phyloP scores from a whole-genome alignment of 805 yeast genomes.

The Kuraishia capsulata region DNA sequence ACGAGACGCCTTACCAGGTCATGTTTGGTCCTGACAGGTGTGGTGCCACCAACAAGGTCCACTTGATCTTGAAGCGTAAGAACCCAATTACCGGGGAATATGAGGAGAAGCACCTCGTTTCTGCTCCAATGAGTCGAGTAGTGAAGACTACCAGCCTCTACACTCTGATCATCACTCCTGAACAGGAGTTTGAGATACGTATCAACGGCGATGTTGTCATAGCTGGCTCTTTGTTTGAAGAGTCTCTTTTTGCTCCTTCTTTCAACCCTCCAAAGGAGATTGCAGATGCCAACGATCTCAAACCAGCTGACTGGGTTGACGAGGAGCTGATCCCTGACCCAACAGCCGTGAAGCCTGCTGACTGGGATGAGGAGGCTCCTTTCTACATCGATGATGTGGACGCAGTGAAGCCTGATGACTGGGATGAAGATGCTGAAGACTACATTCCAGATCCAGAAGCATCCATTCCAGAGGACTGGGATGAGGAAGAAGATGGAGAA shows the following conservation, averaged over 20 bases:
- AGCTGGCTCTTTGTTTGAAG: slow-evolving; percentile 59
- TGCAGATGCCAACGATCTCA: slow-evolving; percentile 43
- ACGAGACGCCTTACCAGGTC: slow-evolving; percentile 67
- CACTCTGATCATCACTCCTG: slow-evolving; percentile 62
- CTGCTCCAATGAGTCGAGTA: slow-evolving; percentile 59
- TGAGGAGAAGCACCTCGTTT: slow-evolving; percentile 60
- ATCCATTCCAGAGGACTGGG: slow-evolving; percentile 70
- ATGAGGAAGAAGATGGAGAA: slow-evolving; percentile 82
- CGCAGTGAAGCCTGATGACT: slow-evolving; percentile 61
- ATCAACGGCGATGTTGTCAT: slow-evolving; percentile 68
- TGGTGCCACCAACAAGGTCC: slow-evolving; percentile 73
- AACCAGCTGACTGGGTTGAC: slow-evolving; percentile 84
- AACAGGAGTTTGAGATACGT: slow-evolving; percentile 69
- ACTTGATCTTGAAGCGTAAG: slow-evolving; percentile 58
- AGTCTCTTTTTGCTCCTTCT: slow-evolving; percentile 50
- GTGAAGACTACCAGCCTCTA: slow-evolving; percentile 57
- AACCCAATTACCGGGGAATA: slow-evolving; percentile 43
- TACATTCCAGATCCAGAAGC: slow-evolving; percentile 63
- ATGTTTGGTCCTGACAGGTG: slow-evolving; percentile 96
- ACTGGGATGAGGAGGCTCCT: slow-evolving; percentile 76
- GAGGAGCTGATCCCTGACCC: slow-evolving; percentile 61
- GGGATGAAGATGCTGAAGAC: slow-evolving; percentile 61
- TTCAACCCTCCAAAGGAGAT: slow-evolving; percentile 61
- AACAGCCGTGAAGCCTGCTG: slow-evolving; percentile 59
- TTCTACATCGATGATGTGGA: slow-evolving; percentile 55